Percentiles rank a stretch among this genome's conserved stretches.
Evolutionary conservation across 257 asterid genomes (phyloP).

Genomic region (Solanum stenotomum): DNA sequence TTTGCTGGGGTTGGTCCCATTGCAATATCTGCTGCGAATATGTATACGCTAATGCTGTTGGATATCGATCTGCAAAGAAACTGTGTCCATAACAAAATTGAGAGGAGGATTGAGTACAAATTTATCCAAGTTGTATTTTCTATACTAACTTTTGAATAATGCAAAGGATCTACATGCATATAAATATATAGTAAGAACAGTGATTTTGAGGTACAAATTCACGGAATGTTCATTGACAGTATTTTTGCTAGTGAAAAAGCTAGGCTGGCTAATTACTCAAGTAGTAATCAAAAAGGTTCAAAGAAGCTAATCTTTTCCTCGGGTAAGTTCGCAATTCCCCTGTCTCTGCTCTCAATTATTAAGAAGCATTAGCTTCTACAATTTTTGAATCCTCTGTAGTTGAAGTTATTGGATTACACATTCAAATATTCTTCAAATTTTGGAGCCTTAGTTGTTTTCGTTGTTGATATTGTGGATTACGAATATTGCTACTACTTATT

Average conservation of each 20-base stretch:
- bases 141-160: background rate
- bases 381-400: too few relatives aligned
- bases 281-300: constrained; percentile 38
- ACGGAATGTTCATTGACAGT: constrained; percentile 65
- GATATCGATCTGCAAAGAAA: too few relatives aligned
- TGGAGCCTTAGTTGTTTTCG: too few relatives aligned
- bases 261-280: constrained; percentile 47
- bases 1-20: constrained; percentile 97
- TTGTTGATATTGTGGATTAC: too few relatives aligned
- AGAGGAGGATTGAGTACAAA: constrained; percentile 65
- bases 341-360: too few relatives aligned
- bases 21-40: constrained; percentile 65
- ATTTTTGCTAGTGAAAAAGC: constrained; percentile 40
- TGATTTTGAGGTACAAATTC: background rate
- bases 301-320: too few relatives aligned
- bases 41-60: constrained; percentile 44
- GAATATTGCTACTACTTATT: too few relatives aligned
- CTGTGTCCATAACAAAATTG: constrained; percentile 48
- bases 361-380: too few relatives aligned
- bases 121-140: background rate
- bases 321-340: too few relatives aligned
- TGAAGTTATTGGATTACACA: too few relatives aligned
- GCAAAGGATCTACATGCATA: background rate
- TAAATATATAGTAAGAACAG: background rate
- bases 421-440: too few relatives aligned